Evolutionary conservation across 805 yeast species (phyloP).

Genomic region (Debaryomyces maramus): DNA sequence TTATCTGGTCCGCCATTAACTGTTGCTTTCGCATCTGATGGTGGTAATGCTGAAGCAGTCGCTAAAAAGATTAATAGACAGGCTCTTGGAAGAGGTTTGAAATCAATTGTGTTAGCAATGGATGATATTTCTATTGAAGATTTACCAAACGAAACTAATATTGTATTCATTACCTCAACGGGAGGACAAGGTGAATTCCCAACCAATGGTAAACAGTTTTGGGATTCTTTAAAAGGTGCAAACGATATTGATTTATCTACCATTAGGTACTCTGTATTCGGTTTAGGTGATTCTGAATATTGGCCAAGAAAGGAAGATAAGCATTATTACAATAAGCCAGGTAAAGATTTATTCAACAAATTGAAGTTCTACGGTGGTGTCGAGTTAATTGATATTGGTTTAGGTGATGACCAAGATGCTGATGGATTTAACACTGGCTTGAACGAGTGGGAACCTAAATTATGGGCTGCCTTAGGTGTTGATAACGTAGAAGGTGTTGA

Average conservation of each 20-base stretch:
- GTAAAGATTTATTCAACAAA: slow-evolving; percentile 66
- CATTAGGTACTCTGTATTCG: slow-evolving; percentile 63
- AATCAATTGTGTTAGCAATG: slow-evolving; percentile 63
- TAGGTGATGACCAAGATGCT: slow-evolving; percentile 97
- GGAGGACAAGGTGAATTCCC: slow-evolving; percentile 90
- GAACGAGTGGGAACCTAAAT: slow-evolving; percentile 75
- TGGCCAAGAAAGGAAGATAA: slow-evolving; percentile 98
- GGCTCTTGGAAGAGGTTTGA: slow-evolving; percentile 77
- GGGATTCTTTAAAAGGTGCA: slow-evolving; percentile 69
- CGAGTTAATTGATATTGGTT: slow-evolving; percentile 70
- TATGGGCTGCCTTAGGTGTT: slow-evolving; percentile 91
- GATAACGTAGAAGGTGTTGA: slow-evolving; percentile 76
- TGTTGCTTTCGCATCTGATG: slow-evolving; percentile 86
- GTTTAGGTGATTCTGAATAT: slow-evolving; percentile 80
- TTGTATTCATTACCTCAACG: slow-evolving; percentile 69
- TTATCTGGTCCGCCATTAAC: slow-evolving; percentile 90
- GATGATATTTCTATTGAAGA: slow-evolving; percentile 76
- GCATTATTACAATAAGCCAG: slow-evolving; percentile 91
- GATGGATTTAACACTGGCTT: slow-evolving; percentile 95
- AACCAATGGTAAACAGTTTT: slow-evolving; percentile 72
- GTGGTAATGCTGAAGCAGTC: slow-evolving; percentile 82
- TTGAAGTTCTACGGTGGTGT: slow-evolving; percentile 71
- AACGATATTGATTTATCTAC: slow-evolving; percentile 63
- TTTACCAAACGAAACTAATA: slow-evolving; percentile 65
- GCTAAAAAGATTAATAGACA: slow-evolving; percentile 78